A percentile compares a stretch with the other conserved stretches of the same genome.
Evolutionary conservation across 768 basidiomycete species (phyloP).

Genomic region (Macrocybe gigantea): DNA sequence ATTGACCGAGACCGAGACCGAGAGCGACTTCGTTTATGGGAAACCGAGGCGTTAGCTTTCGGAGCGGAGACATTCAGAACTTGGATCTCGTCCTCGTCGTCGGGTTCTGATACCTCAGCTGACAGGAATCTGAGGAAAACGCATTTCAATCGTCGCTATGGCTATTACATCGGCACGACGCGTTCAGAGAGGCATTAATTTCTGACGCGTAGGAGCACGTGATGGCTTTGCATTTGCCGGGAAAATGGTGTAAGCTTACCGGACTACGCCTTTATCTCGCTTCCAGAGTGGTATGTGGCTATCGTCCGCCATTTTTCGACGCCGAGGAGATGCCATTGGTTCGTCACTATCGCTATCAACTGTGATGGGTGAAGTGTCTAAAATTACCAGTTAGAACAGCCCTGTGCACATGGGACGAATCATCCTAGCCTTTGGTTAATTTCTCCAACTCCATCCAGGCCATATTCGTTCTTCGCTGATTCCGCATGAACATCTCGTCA

Average conservation of each 20-base stretch:
- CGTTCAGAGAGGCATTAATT: not conserved
- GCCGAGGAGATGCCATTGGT: slow-evolving; percentile 23
- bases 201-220: slow-evolving; percentile 3
- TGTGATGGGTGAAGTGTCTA: slow-evolving; percentile 4
- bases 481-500: slow-evolving; percentile 68
- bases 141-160: too few relatives aligned
- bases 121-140: slow-evolving; percentile 30
- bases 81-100: slow-evolving; percentile 26
- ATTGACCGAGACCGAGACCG: slow-evolving; percentile 67
- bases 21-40: slow-evolving; percentile 44
- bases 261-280: slow-evolving; percentile 27
- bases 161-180: too few relatives aligned
- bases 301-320: slow-evolving; percentile 35
- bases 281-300: slow-evolving; percentile 37
- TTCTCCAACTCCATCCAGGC: slow-evolving; percentile 58
- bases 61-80: too few relatives aligned
- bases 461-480: slow-evolving; percentile 46
- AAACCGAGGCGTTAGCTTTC: slow-evolving; percentile 7
- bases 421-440: slow-evolving; percentile 45
- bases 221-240: not conserved
- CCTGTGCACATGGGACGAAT: not conserved
- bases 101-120: slow-evolving; percentile 38
- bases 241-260: slow-evolving; percentile 25
- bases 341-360: slow-evolving; percentile 20
- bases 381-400: not conserved